These are phyloP conservation scores for Oleoguttula mirabilis DNA, from an alignment of 495 filamentous ascomycete species.

Conservation along the genomic window DNA sequence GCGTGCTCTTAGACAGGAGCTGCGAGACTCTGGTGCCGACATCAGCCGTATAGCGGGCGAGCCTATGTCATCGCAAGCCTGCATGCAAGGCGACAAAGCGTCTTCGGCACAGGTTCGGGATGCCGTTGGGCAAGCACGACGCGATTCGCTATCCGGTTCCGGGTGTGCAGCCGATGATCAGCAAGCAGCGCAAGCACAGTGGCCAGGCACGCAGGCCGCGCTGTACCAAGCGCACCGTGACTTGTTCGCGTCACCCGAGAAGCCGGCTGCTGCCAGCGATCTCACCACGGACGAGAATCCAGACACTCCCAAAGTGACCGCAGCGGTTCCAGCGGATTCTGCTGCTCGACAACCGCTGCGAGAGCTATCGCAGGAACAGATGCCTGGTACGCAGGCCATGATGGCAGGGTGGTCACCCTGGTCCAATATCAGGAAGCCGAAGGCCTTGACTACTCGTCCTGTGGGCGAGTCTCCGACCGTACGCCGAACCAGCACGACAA, in stretches of 20 bases:
- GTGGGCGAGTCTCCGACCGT: too few relatives aligned
- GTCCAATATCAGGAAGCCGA: constrained; percentile 16
- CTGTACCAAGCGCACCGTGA: constrained; percentile 16
- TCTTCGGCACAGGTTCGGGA: neutral
- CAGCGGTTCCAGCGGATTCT: neutral
- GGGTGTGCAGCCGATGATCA: neutral
- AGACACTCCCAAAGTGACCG: neutral
- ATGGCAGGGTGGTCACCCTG: constrained; percentile 10
- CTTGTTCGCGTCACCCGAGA: constrained; percentile 10
- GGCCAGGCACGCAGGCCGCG: constrained; percentile 13
- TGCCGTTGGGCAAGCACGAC: neutral
- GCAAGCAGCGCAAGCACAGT: constrained; percentile 7
- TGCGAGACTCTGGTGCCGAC: constrained; percentile 1
- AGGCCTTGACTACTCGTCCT: too few relatives aligned
- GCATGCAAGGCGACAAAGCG: too few relatives aligned
- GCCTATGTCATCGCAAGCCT: constrained; percentile 10
- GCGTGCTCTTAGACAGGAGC: constrained; percentile 2
- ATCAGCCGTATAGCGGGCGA: constrained; percentile 1
- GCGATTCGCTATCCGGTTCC: neutral
- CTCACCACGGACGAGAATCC: neutral
- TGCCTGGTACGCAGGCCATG: constrained; percentile 15
- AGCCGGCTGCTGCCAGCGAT: neutral
- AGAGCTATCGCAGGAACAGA: constrained; percentile 6
- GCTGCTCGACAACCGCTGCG: constrained; percentile 2
- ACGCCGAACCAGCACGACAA: neutral